Evolutionary conservation across 1,284 basidiomycete genomes (phyloP).

Genomic region (Waitea zeae): DNA sequence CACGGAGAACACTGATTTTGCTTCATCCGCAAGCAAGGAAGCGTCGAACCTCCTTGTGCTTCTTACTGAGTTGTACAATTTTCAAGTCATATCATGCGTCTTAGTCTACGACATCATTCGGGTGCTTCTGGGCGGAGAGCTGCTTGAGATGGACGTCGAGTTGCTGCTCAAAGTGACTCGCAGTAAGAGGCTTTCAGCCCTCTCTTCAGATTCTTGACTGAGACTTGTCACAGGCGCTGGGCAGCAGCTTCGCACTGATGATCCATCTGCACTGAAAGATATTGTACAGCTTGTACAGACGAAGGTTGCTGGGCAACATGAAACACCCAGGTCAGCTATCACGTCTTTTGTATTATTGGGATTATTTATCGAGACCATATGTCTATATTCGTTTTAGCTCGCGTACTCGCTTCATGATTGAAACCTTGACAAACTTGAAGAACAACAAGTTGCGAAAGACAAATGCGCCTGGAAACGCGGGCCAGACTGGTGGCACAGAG

Average conservation of each 20-base stretch:
- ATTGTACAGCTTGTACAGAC: conserved; percentile 74
- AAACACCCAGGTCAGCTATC: conserved; percentile 45
- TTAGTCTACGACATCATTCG: conserved; percentile 87
- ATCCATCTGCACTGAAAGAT: conserved; percentile 70
- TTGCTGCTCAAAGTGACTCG: conserved; percentile 73
- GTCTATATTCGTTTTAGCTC: conserved; percentile 29
- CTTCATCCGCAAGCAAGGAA: conserved; percentile 45
- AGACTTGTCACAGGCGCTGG: conserved; percentile 49
- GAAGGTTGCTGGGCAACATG: conserved; percentile 41
- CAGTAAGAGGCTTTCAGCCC: conserved; percentile 30
- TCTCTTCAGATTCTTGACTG: neutral
- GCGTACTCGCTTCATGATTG: conserved; percentile 82
- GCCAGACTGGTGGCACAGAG: conserved; percentile 39
- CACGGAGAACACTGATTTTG: conserved; percentile 7
- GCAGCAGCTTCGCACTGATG: conserved; percentile 74
- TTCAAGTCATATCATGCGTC: conserved; percentile 79
- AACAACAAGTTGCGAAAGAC: conserved; percentile 77
- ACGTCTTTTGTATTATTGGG: neutral
- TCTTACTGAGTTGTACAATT: conserved; percentile 88
- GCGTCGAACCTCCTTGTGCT: conserved; percentile 80
- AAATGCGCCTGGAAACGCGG: too few species aligned
- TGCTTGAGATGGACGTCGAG: conserved; percentile 76
- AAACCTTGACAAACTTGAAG: conserved; percentile 78
- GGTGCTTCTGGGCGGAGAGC: conserved; percentile 44
- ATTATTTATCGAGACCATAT: neutral